These are phyloP conservation scores for Flaveria sonorensis DNA, from an alignment of 129 eudicot genomes.

Conservation along the genomic window DNA sequence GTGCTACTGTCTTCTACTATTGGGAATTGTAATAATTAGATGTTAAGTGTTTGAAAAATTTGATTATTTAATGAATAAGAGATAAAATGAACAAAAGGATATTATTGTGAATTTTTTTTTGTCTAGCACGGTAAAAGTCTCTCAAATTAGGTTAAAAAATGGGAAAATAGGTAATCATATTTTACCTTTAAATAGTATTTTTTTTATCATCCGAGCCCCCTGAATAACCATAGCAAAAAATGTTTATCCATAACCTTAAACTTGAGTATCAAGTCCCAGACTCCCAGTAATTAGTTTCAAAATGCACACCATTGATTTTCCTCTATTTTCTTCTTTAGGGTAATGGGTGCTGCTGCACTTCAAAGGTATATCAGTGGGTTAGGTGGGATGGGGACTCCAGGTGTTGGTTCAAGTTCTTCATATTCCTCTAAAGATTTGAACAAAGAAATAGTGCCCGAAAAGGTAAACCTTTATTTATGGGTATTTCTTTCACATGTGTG, in stretches of 20 bases:
- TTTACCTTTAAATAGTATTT: background rate
- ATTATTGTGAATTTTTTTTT: background rate
- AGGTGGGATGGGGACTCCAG: constrained; percentile 87
- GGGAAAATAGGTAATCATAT: background rate
- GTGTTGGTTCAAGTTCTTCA: constrained; percentile 93
- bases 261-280: background rate
- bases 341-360: constrained; percentile 89
- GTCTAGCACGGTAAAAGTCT: background rate
- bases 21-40: background rate
- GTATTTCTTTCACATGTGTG: background rate
- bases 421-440: constrained; percentile 85
- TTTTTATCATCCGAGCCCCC: background rate
- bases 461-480: constrained; percentile 45
- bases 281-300: background rate
- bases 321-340: constrained; percentile 44
- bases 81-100: background rate
- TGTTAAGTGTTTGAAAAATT: background rate
- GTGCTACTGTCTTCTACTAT: background rate
- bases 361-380: constrained; percentile 86
- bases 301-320: background rate
- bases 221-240: background rate
- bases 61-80: background rate
- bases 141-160: background rate
- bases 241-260: background rate
- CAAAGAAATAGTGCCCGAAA: constrained; percentile 88